Evolutionary conservation across 352 stramenopile genomes (phyloP).

Genomic region (Blastocystis sp.): DNA sequence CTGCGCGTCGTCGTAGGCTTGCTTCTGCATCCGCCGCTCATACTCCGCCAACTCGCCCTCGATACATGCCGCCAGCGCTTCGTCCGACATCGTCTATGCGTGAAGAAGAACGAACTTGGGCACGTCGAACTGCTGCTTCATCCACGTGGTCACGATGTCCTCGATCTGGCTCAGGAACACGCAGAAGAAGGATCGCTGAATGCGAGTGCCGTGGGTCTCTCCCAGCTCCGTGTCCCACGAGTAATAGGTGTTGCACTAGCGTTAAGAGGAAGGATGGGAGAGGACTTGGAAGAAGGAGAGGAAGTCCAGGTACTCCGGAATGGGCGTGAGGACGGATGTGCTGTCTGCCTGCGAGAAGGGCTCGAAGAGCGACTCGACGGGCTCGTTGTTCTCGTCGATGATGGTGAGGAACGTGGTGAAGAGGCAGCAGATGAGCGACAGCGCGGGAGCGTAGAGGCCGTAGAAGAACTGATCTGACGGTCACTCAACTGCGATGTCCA

Average conservation of each 20-base stretch:
- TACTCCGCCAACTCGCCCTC: neutral
- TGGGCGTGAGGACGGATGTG: neutral
- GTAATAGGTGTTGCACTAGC: slow-evolving; percentile 39
- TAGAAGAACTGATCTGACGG: slow-evolving; percentile 10
- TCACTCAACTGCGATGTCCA: neutral
- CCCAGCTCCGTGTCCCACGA: slow-evolving; percentile 13
- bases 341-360: neutral
- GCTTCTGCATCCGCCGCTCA: too few relatives aligned
- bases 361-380: neutral
- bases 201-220: neutral
- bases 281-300: slow-evolving; percentile 52
- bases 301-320: slow-evolving; percentile 59
- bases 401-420: slow-evolving; percentile 1
- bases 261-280: neutral
- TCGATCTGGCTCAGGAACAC: neutral
- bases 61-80: neutral
- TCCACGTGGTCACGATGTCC: neutral
- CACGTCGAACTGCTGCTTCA: neutral
- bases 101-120: neutral
- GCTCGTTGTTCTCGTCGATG: slow-evolving; percentile 29
- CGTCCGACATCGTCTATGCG: neutral
- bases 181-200: neutral
- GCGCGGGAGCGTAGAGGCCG: neutral
- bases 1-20: neutral
- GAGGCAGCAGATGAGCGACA: neutral